These are phyloP conservation scores for Lepidium campestre DNA, from an alignment of 441 rosid species.

Conservation along the genomic window DNA sequence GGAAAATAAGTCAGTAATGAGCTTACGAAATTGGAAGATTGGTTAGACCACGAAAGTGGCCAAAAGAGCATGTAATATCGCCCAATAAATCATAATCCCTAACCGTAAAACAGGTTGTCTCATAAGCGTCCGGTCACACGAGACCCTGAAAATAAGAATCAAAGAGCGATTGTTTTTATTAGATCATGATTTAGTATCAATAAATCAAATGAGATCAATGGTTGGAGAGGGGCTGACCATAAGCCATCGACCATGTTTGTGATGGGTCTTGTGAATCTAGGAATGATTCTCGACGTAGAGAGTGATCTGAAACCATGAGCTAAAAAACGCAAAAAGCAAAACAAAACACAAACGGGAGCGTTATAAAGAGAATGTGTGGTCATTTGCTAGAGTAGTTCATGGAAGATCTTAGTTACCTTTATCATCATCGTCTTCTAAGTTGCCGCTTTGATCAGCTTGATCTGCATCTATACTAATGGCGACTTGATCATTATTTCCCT, in stretches of 20 bases:
- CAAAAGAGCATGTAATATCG: conserved; percentile 73
- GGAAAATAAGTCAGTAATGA: background rate
- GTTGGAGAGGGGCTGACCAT: conserved; percentile 47
- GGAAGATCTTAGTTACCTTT: conserved; percentile 52
- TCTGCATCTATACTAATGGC: conserved; percentile 81
- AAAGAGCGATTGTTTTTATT: background rate
- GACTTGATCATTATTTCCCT: conserved; percentile 88
- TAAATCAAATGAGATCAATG: background rate
- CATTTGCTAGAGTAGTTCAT: background rate
- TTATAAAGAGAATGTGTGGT: background rate
- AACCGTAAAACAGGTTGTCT: conserved; percentile 90
- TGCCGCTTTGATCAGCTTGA: conserved; percentile 32
- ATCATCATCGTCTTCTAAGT: conserved; percentile 92
- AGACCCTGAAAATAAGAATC: conserved; percentile 55
- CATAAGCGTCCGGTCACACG: conserved; percentile 96
- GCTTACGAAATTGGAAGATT: conserved; percentile 35
- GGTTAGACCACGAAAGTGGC: conserved; percentile 69
- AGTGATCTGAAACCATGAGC: conserved; percentile 99
- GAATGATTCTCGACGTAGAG: conserved; percentile 73
- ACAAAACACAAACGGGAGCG: background rate
- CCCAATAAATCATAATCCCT: conserved; percentile 89
- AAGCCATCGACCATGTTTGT: conserved; percentile 88
- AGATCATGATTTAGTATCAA: background rate
- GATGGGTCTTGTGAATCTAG: conserved; percentile 79
- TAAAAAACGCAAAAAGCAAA: conserved; percentile 18